Percentiles rank a stretch among this genome's conserved stretches.
phyloP scores from a whole-genome alignment of 75 land plant species.

The Chamaecyparis obtusa region DNA sequence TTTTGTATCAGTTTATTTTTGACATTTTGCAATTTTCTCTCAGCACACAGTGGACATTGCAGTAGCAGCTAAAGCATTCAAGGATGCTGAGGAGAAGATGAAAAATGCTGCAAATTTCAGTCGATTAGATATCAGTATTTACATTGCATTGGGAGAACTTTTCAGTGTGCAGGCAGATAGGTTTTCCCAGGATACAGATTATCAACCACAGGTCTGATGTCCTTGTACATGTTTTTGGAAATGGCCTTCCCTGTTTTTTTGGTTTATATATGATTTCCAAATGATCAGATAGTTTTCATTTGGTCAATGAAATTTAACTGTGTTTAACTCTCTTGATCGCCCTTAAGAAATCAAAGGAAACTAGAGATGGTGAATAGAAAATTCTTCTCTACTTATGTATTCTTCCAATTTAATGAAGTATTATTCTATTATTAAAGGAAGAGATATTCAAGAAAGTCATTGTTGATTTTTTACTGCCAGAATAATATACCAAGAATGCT shows the following conservation, averaged over 20 bases:
- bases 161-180: slow-evolving; percentile 24
- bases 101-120: slow-evolving; percentile 27
- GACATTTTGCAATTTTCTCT: background rate
- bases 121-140: slow-evolving; percentile 30
- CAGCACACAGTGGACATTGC: slow-evolving; percentile 31
- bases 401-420: background rate
- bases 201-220: slow-evolving; percentile 17
- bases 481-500: background rate
- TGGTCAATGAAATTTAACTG: background rate
- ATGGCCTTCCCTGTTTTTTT: background rate
- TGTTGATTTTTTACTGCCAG: background rate
- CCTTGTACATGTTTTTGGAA: background rate
- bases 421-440: background rate
- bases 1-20: background rate
- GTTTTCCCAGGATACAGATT: slow-evolving; percentile 10
- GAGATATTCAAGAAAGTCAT: background rate
- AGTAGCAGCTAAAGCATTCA: slow-evolving; percentile 19
- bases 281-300: background rate
- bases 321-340: background rate
- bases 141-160: slow-evolving; percentile 37
- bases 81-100: slow-evolving; percentile 35
- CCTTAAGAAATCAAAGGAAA: background rate
- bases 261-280: background rate
- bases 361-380: background rate
- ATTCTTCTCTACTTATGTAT: background rate